Evolutionary conservation across 106 monocot genomes (phyloP).

Genomic region (Cymbidium sinense): DNA sequence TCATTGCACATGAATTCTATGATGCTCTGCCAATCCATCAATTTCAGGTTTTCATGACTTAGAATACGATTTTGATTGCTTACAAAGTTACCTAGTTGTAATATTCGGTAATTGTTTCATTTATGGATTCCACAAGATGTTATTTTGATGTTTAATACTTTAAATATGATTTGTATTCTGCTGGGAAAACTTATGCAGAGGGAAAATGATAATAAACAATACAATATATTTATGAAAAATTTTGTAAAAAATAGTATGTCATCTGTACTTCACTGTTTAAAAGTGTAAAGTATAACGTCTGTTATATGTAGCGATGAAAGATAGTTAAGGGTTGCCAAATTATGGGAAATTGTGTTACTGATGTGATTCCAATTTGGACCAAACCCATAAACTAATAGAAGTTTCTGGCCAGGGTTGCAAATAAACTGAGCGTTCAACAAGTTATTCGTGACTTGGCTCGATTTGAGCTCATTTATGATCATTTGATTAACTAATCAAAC

Average conservation of each 20-base stretch:
- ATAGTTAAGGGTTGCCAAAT: neutral
- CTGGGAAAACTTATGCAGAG: neutral
- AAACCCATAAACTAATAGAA: neutral
- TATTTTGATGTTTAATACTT: constrained; percentile 1
- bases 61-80: neutral
- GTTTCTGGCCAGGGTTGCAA: no score
- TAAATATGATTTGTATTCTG: neutral
- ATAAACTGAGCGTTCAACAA: no score
- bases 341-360: neutral
- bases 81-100: neutral
- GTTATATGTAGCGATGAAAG: neutral
- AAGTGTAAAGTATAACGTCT: neutral
- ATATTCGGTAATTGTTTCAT: neutral
- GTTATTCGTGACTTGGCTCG: no score
- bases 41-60: constrained; percentile 69
- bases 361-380: neutral
- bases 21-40: constrained; percentile 95
- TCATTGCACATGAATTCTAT: constrained; percentile 97
- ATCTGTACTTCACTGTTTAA: neutral
- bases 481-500: no score
- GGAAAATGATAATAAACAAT: neutral
- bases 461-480: no score
- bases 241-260: neutral
- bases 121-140: neutral
- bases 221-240: neutral